These are phyloP conservation scores for Hibiscus mutabilis DNA, from an alignment of 345 rosid genomes.

Conservation along the genomic window DNA sequence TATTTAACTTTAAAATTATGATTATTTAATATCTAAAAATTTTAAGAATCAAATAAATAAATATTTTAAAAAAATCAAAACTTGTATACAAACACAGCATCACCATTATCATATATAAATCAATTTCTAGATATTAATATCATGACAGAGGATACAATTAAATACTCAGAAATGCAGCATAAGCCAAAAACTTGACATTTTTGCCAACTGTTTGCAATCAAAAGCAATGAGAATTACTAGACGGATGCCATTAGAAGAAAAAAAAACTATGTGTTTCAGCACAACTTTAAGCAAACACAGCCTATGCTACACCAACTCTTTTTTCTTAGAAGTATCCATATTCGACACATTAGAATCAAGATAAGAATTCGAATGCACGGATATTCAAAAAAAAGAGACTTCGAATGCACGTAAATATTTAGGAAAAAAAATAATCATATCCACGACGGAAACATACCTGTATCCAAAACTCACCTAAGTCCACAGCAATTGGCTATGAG, in stretches of 20 bases:
- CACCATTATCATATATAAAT: background rate
- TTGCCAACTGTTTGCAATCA: no score
- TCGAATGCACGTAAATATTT: no score
- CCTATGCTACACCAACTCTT: background rate
- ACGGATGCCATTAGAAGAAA: background rate
- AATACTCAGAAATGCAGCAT: background rate
- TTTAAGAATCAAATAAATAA: no score
- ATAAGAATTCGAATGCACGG: no score
- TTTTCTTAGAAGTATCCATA: background rate
- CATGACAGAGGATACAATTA: background rate
- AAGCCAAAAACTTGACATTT: background rate
- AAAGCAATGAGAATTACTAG: background rate
- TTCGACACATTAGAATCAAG: no score
- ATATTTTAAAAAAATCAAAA: no score
- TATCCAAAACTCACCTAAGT: background rate
- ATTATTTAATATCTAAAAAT: no score
- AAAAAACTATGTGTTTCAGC: background rate
- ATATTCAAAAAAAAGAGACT: no score
- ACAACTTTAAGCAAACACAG: background rate
- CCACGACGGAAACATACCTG: background rate
- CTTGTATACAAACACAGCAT: background rate
- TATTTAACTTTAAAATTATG: no score
- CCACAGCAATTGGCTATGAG: no score
- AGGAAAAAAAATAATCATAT: no score
- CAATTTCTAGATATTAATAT: background rate